Base-by-base conservation (phyloP, 192 early-diverging fungal species). In the Umbelopsis vinacea region DNA sequence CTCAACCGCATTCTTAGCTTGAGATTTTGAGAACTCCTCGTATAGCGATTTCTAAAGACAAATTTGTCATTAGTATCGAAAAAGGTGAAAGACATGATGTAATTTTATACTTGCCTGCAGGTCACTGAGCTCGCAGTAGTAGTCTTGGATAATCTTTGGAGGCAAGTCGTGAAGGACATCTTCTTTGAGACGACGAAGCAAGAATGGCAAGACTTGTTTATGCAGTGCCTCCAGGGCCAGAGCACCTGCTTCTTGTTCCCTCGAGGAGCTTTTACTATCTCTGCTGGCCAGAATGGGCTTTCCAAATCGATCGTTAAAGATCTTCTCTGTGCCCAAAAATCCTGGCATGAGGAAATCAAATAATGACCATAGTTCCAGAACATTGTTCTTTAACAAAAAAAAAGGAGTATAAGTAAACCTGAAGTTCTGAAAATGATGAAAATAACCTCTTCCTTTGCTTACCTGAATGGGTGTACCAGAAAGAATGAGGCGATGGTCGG, bases 291-390 rank as follows among this genome's bases (percentile, higher is more conserved):
- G 68, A 73, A 98, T 98, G 14, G 97, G 96, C 77, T 95, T 97
- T 12, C 92, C 90, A 74, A 94, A 98, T 67, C 92, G 85, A 52
- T 96, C 95, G 78, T 97, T 96, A 80, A 99, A 99, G 77, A 93
- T 91, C 29, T 91, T 89, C 76, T 98, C 95, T 9, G 95, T 93
- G 1, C 96, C 96, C 69, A 99, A 79, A 74, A 98, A 98, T 6
- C 97, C 98, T 7, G 98, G 98, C 97, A 99, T 98, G 74, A 99
- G 74, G 76, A 97, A 99, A 75, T 98, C 97, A 78, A 98, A 98
- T 70, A 99, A 79, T 10, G 95, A 96, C 98, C 97, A 98, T 69
- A 99, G 84, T 78, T 99, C 98, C 6, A 97, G 72, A 10, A 97
- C 95, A 76, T 97, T 98, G 80, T 99, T 99, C 82, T 97, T n/a